Percentiles rank a stretch among this genome's conserved stretches.
These are phyloP conservation scores for Pseudogymnoascus sp. DNA, from an alignment of 2,329 filamentous ascomycete species.

Conservation along the genomic window DNA sequence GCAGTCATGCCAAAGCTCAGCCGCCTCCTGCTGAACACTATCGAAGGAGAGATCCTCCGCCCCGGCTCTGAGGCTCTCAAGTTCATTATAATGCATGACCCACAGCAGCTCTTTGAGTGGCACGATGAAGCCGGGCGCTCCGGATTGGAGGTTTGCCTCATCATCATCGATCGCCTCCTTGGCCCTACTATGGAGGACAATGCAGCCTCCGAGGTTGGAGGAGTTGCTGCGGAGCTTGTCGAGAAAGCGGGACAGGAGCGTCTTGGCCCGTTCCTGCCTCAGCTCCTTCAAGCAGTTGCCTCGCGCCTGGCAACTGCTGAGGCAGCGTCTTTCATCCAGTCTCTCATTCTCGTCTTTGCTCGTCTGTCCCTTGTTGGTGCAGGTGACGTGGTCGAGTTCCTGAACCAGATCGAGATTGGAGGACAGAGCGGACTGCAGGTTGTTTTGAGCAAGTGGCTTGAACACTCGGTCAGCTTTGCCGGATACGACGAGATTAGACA, in stretches of 20 bases:
- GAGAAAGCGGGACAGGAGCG: slow-evolving; percentile 90
- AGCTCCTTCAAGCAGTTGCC: slow-evolving; percentile 83
- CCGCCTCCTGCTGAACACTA: slow-evolving; percentile 69
- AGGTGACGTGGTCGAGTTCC: slow-evolving; percentile 83
- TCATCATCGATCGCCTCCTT: slow-evolving; percentile 86
- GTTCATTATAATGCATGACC: slow-evolving; percentile 82
- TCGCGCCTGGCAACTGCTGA: slow-evolving; percentile 73
- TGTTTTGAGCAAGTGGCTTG: slow-evolving; percentile 89
- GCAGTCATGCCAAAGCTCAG: slow-evolving; percentile 82
- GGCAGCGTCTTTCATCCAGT: slow-evolving; percentile 87
- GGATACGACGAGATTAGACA: slow-evolving; percentile 96
- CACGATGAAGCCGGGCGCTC: slow-evolving; percentile 70
- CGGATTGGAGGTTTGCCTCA: slow-evolving; percentile 78
- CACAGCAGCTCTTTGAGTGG: slow-evolving; percentile 83
- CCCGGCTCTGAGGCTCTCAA: slow-evolving; percentile 80
- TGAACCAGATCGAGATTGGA: slow-evolving; percentile 73
- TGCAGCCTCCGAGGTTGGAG: slow-evolving; percentile 90
- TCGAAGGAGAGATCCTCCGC: slow-evolving; percentile 81
- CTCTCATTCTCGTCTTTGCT: slow-evolving; percentile 89
- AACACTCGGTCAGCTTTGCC: slow-evolving; percentile 95
- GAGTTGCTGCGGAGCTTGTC: slow-evolving; percentile 85
- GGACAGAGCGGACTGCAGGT: slow-evolving; percentile 77
- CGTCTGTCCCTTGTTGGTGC: slow-evolving; percentile 78
- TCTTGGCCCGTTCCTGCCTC: slow-evolving; percentile 80
- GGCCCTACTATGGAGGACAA: slow-evolving; percentile 81